These are phyloP conservation scores for Jacaranda copaia DNA, from an alignment of 257 asterid genomes.

Conservation along the genomic window DNA sequence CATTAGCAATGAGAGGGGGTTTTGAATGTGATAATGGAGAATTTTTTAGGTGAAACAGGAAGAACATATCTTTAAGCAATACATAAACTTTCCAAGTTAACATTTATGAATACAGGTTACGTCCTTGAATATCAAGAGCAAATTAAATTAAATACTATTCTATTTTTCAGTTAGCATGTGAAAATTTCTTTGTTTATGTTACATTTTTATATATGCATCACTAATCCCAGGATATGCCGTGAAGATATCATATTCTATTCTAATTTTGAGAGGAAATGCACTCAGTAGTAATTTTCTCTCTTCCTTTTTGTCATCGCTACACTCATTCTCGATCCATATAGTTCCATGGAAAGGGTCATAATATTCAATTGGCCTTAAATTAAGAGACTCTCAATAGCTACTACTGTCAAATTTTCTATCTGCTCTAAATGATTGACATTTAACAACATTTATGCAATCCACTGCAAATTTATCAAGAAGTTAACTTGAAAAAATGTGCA, in stretches of 20 bases:
- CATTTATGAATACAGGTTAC: neutral
- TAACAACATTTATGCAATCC: neutral
- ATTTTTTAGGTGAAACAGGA: no score
- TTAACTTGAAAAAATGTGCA: constrained; percentile 76
- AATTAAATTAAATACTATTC: neutral
- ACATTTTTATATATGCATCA: neutral
- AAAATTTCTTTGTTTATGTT: neutral
- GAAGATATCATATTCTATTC: neutral
- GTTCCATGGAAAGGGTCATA: neutral
- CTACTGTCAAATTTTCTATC: neutral
- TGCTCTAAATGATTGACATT: neutral
- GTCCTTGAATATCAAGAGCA: neutral
- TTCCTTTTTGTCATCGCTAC: neutral
- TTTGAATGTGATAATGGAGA: no score
- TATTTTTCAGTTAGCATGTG: neutral
- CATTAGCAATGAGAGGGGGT: no score
- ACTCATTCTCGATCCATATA: neutral
- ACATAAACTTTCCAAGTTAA: neutral
- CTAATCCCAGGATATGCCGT: neutral
- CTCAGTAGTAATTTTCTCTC: no score
- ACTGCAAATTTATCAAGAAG: neutral
- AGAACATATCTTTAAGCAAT: neutral
- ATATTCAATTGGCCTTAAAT: no score
- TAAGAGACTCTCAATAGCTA: neutral
- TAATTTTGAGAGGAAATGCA: no score